phyloP scores from a whole-genome alignment of 345 rosid genomes.

The Citrus maxima region DNA sequence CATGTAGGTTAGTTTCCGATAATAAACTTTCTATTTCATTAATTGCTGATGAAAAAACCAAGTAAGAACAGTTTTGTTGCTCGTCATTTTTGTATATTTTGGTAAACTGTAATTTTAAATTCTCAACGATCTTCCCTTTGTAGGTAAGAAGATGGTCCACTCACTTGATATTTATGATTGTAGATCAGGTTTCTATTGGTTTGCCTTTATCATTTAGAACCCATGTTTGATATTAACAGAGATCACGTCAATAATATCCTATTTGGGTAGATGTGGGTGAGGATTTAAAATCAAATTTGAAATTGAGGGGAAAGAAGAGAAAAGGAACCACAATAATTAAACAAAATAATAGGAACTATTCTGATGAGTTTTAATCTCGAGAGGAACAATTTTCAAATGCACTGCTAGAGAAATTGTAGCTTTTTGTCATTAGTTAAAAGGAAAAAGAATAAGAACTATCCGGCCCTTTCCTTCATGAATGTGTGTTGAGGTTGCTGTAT shows the following conservation, averaged over 20 bases:
- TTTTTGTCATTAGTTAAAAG: too few relatives aligned
- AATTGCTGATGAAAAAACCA: not conserved
- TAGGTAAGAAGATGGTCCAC: too few relatives aligned
- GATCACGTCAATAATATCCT: not conserved
- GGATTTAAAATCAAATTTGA: not conserved
- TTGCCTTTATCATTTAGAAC: not conserved
- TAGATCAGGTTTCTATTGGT: not conserved
- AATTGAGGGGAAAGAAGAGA: not conserved
- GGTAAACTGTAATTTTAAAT: too few relatives aligned
- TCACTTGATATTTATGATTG: too few relatives aligned
- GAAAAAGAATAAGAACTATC: too few relatives aligned
- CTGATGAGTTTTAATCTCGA: too few relatives aligned
- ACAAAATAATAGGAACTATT: not conserved
- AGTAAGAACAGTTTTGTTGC: too few relatives aligned
- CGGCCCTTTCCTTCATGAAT: not conserved
- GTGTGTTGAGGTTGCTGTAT: not conserved
- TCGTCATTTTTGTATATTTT: too few relatives aligned
- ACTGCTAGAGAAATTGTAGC: too few relatives aligned
- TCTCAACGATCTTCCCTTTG: too few relatives aligned
- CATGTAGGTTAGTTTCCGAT: not conserved
- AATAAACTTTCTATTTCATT: not conserved
- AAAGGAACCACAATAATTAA: not conserved
- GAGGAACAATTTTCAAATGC: too few relatives aligned
- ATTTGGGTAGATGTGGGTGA: not conserved
- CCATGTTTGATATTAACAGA: not conserved